Base-by-base conservation (phyloP, 106 monocot genomes). In the Agapanthus africanus region DNA sequence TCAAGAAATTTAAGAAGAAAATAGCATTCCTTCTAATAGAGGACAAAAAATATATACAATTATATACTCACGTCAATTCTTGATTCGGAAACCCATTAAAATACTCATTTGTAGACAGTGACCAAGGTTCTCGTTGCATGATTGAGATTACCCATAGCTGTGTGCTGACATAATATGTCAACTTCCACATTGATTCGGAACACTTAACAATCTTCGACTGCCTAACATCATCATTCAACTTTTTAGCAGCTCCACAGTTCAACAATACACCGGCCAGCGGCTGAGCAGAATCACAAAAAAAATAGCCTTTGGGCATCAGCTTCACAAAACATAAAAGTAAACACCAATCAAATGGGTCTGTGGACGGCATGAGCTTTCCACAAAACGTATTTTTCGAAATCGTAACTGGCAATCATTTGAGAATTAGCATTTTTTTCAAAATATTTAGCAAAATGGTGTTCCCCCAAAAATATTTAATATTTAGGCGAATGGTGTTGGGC, bases 101-200 rank as follows among this genome's bases (percentile, higher is more conserved):
- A 78, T 90, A 93, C 36, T 86, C 77, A 54, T 74, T 84, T 21
- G 75, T 90, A 63, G 87, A 61, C 64, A 82, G 68, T 8, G 86
- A 78, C 89, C 89, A 93, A 34, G 90, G 80, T 70, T 84, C 84
- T 26, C 80, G 68, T 28, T 65, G 38, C 4, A 93, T 78, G 68
- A 93, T 80, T 64, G 67, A 75, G 37, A 90, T 73, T 41, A 76
- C 79, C 93, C 93, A 93, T 15, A 78, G 38, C 54, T 87, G 84
- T 40, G 84, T 79, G 52, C 27, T 61, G 13, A 39, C 70, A 84
- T 90, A 93, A 38, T 90, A 93, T 22, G 84, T 87, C 41, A 90
- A 70, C 78, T 93, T 93, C 93, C 93, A 93, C 82, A 90, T 80
- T 62, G 93, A 90, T 77, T 93, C 90, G 25, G 83, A 76, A 65